Percentiles rank a stretch among this genome's conserved stretches.
Conservation (phyloP, 345 rosid genomes). For the Anacardium occidentale region DNA sequence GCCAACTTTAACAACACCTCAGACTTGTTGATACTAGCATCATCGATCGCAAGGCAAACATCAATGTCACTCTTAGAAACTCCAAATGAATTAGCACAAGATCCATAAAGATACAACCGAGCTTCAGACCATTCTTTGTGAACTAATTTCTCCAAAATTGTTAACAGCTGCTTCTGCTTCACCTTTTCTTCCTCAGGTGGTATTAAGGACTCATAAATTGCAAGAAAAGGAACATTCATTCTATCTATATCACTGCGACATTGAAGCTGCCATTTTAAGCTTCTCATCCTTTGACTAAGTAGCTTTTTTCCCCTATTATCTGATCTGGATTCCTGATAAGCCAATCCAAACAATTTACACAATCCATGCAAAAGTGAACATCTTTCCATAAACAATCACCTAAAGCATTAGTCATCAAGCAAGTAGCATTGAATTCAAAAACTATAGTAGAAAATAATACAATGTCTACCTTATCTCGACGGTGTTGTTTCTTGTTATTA, state of each 20-base stretch:
- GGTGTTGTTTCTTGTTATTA: slow-evolving; percentile 41
- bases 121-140: slow-evolving; percentile 90
- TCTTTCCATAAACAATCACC: not conserved
- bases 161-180: slow-evolving; percentile 74
- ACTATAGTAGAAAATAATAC: not conserved
- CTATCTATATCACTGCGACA: slow-evolving; percentile 69
- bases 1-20: slow-evolving; percentile 83
- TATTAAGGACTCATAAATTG: slow-evolving; percentile 67
- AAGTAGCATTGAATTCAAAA: not conserved
- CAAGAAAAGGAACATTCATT: slow-evolving; percentile 53
- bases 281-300: slow-evolving; percentile 73
- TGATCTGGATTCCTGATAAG: slow-evolving; percentile 68
- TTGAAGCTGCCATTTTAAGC: slow-evolving; percentile 40
- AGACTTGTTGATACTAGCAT: slow-evolving; percentile 55
- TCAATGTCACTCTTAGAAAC: slow-evolving; percentile 91
- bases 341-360: slow-evolving; percentile 5
- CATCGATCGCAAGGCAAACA: slow-evolving; percentile 78
- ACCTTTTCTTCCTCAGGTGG: slow-evolving; percentile 80
- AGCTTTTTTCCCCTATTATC: slow-evolving; percentile 69
- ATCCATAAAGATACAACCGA: slow-evolving; percentile 77
- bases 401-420: no score
- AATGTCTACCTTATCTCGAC: slow-evolving; percentile 46
- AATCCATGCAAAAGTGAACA: not conserved
- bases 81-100: slow-evolving; percentile 95
- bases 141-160: slow-evolving; percentile 67